phyloP scores from a whole-genome alignment of 495 filamentous ascomycete genomes.

The Cairneyella variabilis region DNA sequence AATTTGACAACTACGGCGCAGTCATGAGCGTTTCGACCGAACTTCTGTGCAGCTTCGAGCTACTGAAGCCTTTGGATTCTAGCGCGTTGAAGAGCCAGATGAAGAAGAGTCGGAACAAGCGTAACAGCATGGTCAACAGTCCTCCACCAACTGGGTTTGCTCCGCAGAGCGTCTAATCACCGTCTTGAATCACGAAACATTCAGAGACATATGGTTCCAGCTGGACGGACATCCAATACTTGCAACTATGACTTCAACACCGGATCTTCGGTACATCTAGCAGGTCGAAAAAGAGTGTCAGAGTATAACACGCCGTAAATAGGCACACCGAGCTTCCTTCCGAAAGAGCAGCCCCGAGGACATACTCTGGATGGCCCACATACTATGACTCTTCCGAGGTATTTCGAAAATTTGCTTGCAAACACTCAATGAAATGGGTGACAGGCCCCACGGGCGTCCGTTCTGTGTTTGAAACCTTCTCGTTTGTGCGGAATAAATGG shows the following conservation, averaged over 20 bases:
- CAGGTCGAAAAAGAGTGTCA: too few species aligned
- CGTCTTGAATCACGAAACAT: background rate
- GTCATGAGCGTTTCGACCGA: slow-evolving; percentile 97
- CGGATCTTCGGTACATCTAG: slow-evolving; percentile 4
- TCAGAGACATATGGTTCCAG: background rate
- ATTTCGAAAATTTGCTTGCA: too few species aligned
- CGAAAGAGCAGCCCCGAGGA: too few species aligned
- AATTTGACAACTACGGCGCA: slow-evolving; percentile 99
- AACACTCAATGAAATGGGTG: too few species aligned
- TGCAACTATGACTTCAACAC: background rate
- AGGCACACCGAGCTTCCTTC: too few species aligned
- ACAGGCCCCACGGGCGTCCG: too few species aligned
- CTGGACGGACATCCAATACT: background rate
- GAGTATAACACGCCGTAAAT: too few species aligned
- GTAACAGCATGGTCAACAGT: slow-evolving; percentile 87
- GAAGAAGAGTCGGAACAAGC: slow-evolving; percentile 92
- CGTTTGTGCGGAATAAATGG: too few species aligned
- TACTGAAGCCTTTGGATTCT: slow-evolving; percentile 96
- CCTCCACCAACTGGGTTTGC: slow-evolving; percentile 62
- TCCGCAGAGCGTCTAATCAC: slow-evolving; percentile 48
- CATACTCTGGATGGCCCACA: too few species aligned
- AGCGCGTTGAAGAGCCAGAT: slow-evolving; percentile 97
- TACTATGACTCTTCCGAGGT: too few species aligned
- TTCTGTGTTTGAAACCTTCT: too few species aligned
- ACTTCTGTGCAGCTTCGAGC: slow-evolving; percentile 93